These are phyloP conservation scores for Hypoxylon sp. DNA, from an alignment of 2,329 filamentous ascomycete species.

Conservation along the genomic window DNA sequence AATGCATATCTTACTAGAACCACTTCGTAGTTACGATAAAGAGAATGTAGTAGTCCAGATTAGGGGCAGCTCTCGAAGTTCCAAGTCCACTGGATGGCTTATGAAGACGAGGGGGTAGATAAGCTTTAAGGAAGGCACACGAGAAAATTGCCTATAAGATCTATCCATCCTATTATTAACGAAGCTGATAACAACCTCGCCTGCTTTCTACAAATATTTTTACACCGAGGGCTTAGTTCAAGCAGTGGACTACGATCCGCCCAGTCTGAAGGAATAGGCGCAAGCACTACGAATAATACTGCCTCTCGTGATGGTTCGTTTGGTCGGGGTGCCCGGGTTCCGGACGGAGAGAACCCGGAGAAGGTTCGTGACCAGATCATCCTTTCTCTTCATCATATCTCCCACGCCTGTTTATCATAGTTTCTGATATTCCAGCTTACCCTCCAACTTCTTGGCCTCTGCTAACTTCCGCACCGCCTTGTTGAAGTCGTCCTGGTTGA, in stretches of 20 bases:
- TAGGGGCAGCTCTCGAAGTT: background rate
- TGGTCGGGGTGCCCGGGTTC: constrained; percentile 1
- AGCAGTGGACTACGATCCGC: constrained; percentile 7
- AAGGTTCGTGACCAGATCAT: background rate
- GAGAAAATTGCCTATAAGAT: background rate
- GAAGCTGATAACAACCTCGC: constrained; percentile 13
- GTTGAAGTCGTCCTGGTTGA: constrained; percentile 99
- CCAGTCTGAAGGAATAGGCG: constrained; percentile 2
- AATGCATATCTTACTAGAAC: background rate
- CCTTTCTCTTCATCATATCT: background rate
- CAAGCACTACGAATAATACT: constrained; percentile 10
- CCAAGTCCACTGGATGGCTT: background rate
- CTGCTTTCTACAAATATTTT: constrained; percentile 31
- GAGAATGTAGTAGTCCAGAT: background rate
- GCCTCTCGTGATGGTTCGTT: constrained; percentile 22
- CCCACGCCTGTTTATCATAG: constrained; percentile 72
- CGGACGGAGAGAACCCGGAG: background rate
- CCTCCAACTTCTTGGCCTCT: constrained; percentile 97
- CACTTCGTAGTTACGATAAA: background rate
- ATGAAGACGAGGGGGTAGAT: background rate
- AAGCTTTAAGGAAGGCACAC: background rate
- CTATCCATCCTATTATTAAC: constrained; percentile 26
- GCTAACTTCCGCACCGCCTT: constrained; percentile 98
- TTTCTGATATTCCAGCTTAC: constrained; percentile 98
- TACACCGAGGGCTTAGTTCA: constrained; percentile 33